phyloP scores from a whole-genome alignment of 116 monocot genomes.

The Dioscorea cayenensis region DNA sequence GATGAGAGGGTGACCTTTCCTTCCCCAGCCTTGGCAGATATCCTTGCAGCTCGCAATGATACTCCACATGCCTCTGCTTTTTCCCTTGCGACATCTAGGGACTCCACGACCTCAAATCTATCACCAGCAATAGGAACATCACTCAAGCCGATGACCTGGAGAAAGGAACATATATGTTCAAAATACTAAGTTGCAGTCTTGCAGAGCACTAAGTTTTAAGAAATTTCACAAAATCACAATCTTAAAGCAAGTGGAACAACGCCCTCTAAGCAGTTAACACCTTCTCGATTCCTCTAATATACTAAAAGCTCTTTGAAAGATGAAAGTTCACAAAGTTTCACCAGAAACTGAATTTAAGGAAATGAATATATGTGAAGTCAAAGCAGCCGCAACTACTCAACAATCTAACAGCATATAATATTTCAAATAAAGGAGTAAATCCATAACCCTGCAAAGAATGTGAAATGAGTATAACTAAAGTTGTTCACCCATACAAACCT shows the following conservation, averaged over 20 bases:
- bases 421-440: no score
- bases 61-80: slow-evolving; percentile 65
- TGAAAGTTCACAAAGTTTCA: no score
- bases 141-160: slow-evolving; percentile 77
- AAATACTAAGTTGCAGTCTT: not conserved
- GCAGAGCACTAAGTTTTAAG: not conserved
- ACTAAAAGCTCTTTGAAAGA: no score
- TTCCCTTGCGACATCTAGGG: slow-evolving; percentile 71
- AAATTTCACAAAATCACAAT: not conserved
- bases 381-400: no score
- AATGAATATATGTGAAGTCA: no score
- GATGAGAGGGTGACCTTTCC: slow-evolving; percentile 83
- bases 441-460: no score
- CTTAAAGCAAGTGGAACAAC: not conserved
- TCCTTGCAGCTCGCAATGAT: slow-evolving; percentile 43
- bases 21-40: slow-evolving; percentile 80
- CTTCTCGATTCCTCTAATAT: no score
- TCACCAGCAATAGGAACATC: slow-evolving; percentile 90
- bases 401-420: no score
- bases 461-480: no score
- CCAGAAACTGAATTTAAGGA: no score
- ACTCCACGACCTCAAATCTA: slow-evolving; percentile 83
- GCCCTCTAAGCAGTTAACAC: no score
- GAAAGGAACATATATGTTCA: not conserved
- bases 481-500: no score